Conservation (phyloP, 352 stramenopile genomes). For the Globisporangium middletonii region DNA sequence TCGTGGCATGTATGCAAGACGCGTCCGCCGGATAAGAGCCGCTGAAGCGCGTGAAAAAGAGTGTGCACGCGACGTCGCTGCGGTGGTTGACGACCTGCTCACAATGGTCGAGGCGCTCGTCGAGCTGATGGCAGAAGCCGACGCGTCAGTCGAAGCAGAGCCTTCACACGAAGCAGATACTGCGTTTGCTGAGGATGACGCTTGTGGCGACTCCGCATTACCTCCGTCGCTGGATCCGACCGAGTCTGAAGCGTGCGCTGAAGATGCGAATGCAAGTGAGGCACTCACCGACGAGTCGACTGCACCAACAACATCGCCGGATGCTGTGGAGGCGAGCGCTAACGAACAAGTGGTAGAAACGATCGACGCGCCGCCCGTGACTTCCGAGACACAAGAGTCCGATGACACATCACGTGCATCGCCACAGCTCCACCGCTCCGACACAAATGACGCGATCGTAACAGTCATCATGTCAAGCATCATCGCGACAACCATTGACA, state of each 20-base stretch:
- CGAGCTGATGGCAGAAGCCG: not conserved
- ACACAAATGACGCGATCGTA: not conserved
- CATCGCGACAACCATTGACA: not conserved
- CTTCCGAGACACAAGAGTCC: not conserved
- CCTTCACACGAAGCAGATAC: not conserved
- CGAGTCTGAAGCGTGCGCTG: no score
- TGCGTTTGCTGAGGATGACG: no score
- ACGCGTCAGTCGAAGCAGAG: not conserved
- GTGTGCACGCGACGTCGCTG: conserved; percentile 1
- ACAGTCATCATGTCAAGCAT: conserved; percentile 1
- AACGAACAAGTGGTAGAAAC: no score
- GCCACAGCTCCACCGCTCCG: not conserved
- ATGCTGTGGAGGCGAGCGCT: no score
- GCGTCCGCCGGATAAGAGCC: not conserved
- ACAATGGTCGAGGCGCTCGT: conserved; percentile 2
- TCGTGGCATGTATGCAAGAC: conserved; percentile 4
- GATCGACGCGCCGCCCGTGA: no score
- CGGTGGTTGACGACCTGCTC: conserved; percentile 13
- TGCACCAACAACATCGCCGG: no score
- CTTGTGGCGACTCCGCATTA: no score
- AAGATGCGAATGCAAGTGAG: no score
- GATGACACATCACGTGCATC: no score
- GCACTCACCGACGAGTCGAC: no score
- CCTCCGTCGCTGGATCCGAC: no score
- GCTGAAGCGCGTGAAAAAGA: not conserved